Evolutionary conservation across 352 stramenopile species (phyloP).

Genomic region (Poterioochromonas sp.): DNA sequence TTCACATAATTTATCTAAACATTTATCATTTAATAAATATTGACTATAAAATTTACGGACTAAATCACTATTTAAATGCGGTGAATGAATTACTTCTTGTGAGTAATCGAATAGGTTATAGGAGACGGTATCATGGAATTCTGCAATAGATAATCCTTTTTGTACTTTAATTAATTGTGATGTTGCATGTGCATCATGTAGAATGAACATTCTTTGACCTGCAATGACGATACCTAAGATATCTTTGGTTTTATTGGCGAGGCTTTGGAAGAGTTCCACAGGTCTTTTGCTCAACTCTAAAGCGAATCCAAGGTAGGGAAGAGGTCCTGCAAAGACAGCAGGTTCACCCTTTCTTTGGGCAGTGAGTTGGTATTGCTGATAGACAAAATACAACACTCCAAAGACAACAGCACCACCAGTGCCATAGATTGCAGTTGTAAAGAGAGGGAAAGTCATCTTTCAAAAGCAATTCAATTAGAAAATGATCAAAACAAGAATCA

Average conservation of each 20-base stretch:
- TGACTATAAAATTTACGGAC: background rate
- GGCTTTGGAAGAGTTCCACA: background rate
- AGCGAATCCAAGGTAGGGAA: background rate
- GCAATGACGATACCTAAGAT: background rate
- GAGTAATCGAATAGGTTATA: background rate
- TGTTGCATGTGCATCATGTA: background rate
- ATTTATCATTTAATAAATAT: no score
- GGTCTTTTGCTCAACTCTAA: background rate
- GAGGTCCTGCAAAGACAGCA: background rate
- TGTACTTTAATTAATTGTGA: background rate
- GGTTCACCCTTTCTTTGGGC: background rate
- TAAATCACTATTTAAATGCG: background rate
- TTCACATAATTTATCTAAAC: no score
- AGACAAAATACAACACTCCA: no score
- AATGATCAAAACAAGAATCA: no score
- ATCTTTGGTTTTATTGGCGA: background rate
- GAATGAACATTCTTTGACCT: conserved; percentile 2
- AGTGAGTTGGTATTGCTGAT: no score
- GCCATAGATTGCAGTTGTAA: no score
- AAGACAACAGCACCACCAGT: no score
- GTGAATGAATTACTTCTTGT: background rate
- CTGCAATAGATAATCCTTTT: background rate
- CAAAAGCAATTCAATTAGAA: no score
- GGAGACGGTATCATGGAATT: background rate
- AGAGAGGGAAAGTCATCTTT: no score